phyloP scores from a whole-genome alignment of 352 stramenopile species.

The Globisporangium cederbergense region DNA sequence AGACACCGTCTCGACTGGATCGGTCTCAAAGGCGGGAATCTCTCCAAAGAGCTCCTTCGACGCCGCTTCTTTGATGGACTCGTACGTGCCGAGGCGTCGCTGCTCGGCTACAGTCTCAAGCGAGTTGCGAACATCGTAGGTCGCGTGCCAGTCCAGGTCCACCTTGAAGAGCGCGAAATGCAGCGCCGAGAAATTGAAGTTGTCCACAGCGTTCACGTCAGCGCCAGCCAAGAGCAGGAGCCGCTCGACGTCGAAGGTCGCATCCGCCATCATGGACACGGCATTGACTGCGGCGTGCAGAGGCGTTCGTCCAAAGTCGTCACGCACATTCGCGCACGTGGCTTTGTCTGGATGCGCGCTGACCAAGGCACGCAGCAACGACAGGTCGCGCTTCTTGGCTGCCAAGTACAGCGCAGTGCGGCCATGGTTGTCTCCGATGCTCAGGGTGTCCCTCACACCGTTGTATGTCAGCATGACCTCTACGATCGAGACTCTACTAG shows the following conservation, averaged over 20 bases:
- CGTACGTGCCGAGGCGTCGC: constrained; percentile 35
- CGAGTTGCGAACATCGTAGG: constrained; percentile 47
- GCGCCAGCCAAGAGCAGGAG: constrained; percentile 54
- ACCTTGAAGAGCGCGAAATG: constrained; percentile 71
- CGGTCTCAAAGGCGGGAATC: constrained; percentile 39
- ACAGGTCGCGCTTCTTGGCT: constrained; percentile 51
- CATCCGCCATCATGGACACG: constrained; percentile 53
- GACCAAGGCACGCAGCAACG: constrained; percentile 47
- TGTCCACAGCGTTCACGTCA: constrained; percentile 45
- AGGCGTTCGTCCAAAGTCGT: constrained; percentile 47
- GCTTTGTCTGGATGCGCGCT: constrained; percentile 28
- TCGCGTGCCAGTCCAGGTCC: constrained; percentile 56
- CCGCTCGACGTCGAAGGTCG: constrained; percentile 66
- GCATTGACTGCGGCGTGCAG: constrained; percentile 68
- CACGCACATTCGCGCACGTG: constrained; percentile 40
- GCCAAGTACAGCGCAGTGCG: constrained; percentile 57
- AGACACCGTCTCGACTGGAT: constrained; percentile 71
- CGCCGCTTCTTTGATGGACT: constrained; percentile 33
- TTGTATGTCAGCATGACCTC: constrained; percentile 40
- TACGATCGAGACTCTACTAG: constrained; percentile 20
- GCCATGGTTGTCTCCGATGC: constrained; percentile 34
- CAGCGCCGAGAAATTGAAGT: constrained; percentile 47
- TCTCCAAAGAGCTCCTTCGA: constrained; percentile 33
- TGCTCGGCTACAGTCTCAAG: constrained; percentile 25
- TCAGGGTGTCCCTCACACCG: constrained; percentile 38